These are phyloP conservation scores for Pythium aphanidermatum DNA, from an alignment of 352 stramenopile species.

Conservation along the genomic window DNA sequence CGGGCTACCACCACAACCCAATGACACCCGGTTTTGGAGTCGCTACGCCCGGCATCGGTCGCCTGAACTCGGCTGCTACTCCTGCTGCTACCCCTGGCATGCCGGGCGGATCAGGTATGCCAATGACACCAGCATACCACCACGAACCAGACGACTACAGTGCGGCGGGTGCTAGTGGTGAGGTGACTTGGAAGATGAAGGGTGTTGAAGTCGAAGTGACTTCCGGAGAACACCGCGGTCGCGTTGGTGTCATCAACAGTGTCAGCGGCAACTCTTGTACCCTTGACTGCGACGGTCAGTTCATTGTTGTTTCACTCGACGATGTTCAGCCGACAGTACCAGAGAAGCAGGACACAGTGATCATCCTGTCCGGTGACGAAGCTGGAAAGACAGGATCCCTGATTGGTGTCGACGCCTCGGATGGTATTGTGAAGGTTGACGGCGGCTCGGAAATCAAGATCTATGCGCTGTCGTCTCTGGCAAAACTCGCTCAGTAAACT, in stretches of 20 bases:
- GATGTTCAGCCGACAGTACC: conserved; percentile 71
- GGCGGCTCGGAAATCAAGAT: conserved; percentile 88
- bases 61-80: conserved; percentile 59
- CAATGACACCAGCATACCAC: conserved; percentile 74
- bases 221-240: conserved; percentile 55
- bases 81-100: conserved; percentile 70
- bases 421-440: conserved; percentile 88
- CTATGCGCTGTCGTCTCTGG: conserved; percentile 74
- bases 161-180: conserved; percentile 31
- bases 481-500: conserved; percentile 78
- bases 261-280: conserved; percentile 66
- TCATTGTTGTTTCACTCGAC: conserved; percentile 56
- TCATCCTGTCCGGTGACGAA: conserved; percentile 83
- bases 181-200: conserved; percentile 88
- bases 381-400: conserved; percentile 77
- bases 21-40: conserved; percentile 83
- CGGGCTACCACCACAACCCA: conserved; percentile 81
- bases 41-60: conserved; percentile 63
- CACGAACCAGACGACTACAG: conserved; percentile 40
- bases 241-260: conserved; percentile 68
- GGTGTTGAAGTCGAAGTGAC: conserved; percentile 79
- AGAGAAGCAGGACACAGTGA: conserved; percentile 85
- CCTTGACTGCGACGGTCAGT: conserved; percentile 74
- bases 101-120: conserved; percentile 42
- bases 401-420: conserved; percentile 80